Evolutionary conservation across 768 basidiomycete genomes (phyloP).

Genomic region (Lentinus brumalis): DNA sequence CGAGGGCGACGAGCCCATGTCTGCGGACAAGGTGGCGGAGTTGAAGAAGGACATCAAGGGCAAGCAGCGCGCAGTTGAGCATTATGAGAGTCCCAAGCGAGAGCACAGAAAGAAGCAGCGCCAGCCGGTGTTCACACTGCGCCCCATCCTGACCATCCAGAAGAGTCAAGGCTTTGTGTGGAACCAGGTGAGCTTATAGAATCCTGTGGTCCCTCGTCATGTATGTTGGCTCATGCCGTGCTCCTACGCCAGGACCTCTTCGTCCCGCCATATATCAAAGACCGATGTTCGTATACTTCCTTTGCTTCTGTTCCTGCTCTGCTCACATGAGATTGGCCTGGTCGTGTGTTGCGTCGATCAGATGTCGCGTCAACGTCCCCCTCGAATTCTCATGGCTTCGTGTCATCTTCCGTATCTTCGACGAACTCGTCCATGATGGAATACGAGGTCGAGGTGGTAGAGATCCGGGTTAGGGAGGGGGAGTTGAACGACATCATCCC

Average conservation of each 20-base stretch:
- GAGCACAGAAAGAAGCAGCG: constrained; percentile 57
- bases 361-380: constrained; percentile 86
- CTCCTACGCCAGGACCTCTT: constrained; percentile 65
- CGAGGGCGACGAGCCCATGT: constrained; percentile 36
- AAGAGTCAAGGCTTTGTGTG: constrained; percentile 88
- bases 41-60: constrained; percentile 70
- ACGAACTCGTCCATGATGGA: constrained; percentile 67
- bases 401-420: constrained; percentile 69
- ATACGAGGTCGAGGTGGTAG: constrained; percentile 85
- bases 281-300: constrained; percentile 67
- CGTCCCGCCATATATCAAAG: constrained; percentile 87
- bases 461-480: constrained; percentile 80
- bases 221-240: background rate
- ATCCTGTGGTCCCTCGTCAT: background rate
- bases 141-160: constrained; percentile 86
- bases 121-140: constrained; percentile 59
- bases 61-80: constrained; percentile 78
- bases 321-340: constrained; percentile 21
- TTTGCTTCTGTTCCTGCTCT: constrained; percentile 19
- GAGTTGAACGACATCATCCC: constrained; percentile 81
- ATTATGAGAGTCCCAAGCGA: constrained; percentile 51
- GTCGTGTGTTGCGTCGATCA: constrained; percentile 30
- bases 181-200: constrained; percentile 69
- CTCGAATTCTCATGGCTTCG: constrained; percentile 65
- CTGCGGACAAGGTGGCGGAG: constrained; percentile 41